These are phyloP conservation scores for Clohesyomyces aquaticus DNA, from an alignment of 495 filamentous ascomycete species.

Conservation along the genomic window DNA sequence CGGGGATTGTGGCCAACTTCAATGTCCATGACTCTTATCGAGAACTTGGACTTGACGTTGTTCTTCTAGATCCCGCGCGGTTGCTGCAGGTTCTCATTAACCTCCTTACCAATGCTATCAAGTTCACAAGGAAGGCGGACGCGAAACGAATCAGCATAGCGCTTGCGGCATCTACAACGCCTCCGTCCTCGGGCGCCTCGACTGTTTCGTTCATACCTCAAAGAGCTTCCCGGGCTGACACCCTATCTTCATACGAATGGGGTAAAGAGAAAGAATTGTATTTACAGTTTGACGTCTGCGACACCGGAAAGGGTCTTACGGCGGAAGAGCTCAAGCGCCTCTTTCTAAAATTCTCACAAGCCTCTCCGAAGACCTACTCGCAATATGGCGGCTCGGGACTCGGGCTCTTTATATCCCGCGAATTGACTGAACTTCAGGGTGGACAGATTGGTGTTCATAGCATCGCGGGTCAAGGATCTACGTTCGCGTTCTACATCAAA, in stretches of 20 bases:
- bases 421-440: slow-evolving; percentile 42
- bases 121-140: slow-evolving; percentile 39
- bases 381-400: slow-evolving; percentile 45
- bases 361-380: slow-evolving; percentile 43
- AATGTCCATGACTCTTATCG: slow-evolving; percentile 32
- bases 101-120: slow-evolving; percentile 47
- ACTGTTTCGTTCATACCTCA: slow-evolving; percentile 34
- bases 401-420: slow-evolving; percentile 45
- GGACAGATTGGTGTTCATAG: slow-evolving; percentile 46
- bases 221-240: slow-evolving; percentile 18
- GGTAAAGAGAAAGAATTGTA: slow-evolving; percentile 41
- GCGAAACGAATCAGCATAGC: slow-evolving; percentile 35
- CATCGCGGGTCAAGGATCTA: slow-evolving; percentile 36
- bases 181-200: slow-evolving; percentile 27
- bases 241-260: slow-evolving; percentile 35
- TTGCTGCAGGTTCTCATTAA: slow-evolving; percentile 44
- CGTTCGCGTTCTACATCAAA: slow-evolving; percentile 46
- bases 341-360: slow-evolving; percentile 42
- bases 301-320: slow-evolving; percentile 45
- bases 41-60: slow-evolving; percentile 33
- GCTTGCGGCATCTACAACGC: slow-evolving; percentile 35
- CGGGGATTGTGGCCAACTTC: slow-evolving; percentile 27
- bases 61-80: slow-evolving; percentile 40
- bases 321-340: slow-evolving; percentile 38
- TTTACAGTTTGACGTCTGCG: slow-evolving; percentile 41